A percentile compares a stretch with the other conserved stretches of the same genome.
phyloP scores from a whole-genome alignment of 192 early-diverging fungal species.

The Coemansia interrupta region DNA sequence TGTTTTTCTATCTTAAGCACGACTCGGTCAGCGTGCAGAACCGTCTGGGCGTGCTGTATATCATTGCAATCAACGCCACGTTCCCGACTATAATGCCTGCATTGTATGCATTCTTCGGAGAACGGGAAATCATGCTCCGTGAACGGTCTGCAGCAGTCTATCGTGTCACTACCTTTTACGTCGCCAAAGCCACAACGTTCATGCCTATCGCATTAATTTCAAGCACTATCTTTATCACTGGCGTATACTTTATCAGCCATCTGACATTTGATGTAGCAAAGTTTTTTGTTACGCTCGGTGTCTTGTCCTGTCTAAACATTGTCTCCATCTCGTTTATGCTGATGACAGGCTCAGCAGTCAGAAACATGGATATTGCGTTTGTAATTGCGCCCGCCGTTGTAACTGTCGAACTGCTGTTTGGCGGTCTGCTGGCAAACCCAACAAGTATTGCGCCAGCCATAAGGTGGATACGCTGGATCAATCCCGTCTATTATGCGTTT shows the following conservation, averaged over 20 bases:
- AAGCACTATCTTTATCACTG: constrained; percentile 31
- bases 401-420: constrained; percentile 48
- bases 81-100: constrained; percentile 60
- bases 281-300: constrained; percentile 38
- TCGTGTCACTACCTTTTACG: constrained; percentile 58
- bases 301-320: constrained; percentile 38
- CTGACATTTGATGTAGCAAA: constrained; percentile 30
- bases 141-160: constrained; percentile 64
- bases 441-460: constrained; percentile 40
- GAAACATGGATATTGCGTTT: constrained; percentile 39
- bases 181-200: constrained; percentile 60
- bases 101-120: constrained; percentile 33
- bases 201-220: constrained; percentile 38
- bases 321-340: constrained; percentile 47
- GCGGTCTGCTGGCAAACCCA: constrained; percentile 49
- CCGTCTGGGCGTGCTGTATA: constrained; percentile 47
- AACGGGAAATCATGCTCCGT: constrained; percentile 58
- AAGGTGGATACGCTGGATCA: constrained; percentile 53
- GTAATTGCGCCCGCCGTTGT: constrained; percentile 42
- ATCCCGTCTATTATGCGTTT: constrained; percentile 46
- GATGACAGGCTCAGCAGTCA: constrained; percentile 41
- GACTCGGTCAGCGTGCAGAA: constrained; percentile 51
- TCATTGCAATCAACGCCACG: constrained; percentile 54
- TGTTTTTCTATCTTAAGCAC: constrained; percentile 54
- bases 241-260: constrained; percentile 48